Conservation (phyloP, 2,329 filamentous ascomycete species). For the Penicillium sp. region DNA sequence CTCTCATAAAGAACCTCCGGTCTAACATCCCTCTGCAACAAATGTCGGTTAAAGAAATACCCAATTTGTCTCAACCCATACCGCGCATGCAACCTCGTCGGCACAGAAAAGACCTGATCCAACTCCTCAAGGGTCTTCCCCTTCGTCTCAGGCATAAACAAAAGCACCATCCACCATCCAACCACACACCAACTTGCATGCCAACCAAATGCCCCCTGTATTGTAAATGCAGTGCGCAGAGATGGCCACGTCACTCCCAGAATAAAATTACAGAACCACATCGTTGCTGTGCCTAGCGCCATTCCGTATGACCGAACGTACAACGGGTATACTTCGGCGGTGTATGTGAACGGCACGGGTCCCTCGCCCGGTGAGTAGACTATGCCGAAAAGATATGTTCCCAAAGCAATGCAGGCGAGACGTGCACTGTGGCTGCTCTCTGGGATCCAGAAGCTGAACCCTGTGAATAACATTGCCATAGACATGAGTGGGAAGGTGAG, state of each 20-base stretch:
- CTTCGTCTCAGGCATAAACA: constrained; percentile 46
- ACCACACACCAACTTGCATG: constrained; percentile 45
- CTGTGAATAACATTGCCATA: constrained; percentile 52
- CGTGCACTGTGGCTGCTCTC: constrained; percentile 37
- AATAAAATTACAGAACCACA: constrained; percentile 59
- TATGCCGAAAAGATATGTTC: constrained; percentile 47
- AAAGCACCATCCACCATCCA: constrained; percentile 48
- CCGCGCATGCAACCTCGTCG: constrained; percentile 45
- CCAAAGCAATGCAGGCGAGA: constrained; percentile 44
- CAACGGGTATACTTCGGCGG: constrained; percentile 65
- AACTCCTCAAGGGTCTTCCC: constrained; percentile 48
- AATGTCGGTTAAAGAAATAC: constrained; percentile 38
- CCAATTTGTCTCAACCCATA: constrained; percentile 42
- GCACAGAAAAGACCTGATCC: constrained; percentile 56
- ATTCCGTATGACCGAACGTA: constrained; percentile 64
- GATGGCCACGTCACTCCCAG: constrained; percentile 55
- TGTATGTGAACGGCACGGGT: constrained; percentile 66
- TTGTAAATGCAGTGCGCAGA: constrained; percentile 49
- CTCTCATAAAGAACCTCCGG: constrained; percentile 39
- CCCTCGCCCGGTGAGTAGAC: constrained; percentile 60
- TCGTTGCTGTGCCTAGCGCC: constrained; percentile 63
- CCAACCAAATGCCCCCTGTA: constrained; percentile 56
- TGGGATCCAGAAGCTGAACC: constrained; percentile 55
- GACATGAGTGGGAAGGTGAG: constrained; percentile 66
- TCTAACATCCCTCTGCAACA: constrained; percentile 42